Conservation (phyloP, 2,329 filamentous ascomycete genomes). For the Ophiosphaerella narmari region DNA sequence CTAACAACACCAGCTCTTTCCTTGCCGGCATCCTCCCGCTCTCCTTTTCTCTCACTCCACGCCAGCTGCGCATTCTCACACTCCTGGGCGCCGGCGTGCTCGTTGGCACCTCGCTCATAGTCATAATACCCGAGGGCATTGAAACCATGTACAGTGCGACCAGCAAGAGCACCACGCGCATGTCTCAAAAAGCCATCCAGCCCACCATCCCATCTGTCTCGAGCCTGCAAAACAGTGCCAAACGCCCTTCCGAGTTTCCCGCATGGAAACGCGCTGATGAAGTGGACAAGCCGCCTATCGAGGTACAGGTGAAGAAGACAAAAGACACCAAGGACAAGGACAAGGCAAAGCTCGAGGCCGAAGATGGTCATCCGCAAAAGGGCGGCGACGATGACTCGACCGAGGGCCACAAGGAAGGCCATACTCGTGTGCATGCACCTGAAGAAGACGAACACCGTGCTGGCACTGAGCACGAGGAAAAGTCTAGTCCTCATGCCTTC, state of each 20-base stretch:
- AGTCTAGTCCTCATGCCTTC: constrained; percentile 65
- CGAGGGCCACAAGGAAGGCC: constrained; percentile 44
- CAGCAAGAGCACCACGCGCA: constrained; percentile 28
- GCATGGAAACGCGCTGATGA: constrained; percentile 25
- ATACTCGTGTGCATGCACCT: constrained; percentile 42
- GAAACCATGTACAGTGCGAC: constrained; percentile 77
- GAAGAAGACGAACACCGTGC: constrained; percentile 47
- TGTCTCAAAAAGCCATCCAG: constrained; percentile 23
- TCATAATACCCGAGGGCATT: constrained; percentile 96
- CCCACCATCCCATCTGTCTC: constrained; percentile 30
- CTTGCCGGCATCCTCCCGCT: constrained; percentile 89
- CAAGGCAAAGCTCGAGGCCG: constrained; percentile 20
- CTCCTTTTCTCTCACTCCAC: constrained; percentile 83
- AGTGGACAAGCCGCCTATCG: constrained; percentile 24
- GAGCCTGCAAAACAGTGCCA: constrained; percentile 32
- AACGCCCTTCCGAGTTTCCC: constrained; percentile 26
- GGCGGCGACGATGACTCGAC: constrained; percentile 46
- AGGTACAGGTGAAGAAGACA: constrained; percentile 23
- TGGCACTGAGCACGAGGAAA: constrained; percentile 51
- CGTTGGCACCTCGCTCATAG: constrained; percentile 91
- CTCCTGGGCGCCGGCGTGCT: constrained; percentile 92
- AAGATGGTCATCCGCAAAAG: constrained; percentile 37
- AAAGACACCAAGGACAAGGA: constrained; percentile 32
- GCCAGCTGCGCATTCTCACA: constrained; percentile 86
- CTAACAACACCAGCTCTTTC: constrained; percentile 71